A percentile compares a stretch with the other conserved stretches of the same genome.
These are phyloP conservation scores for Psilocybe cyanescens DNA, from an alignment of 768 basidiomycete species.

Conservation along the genomic window DNA sequence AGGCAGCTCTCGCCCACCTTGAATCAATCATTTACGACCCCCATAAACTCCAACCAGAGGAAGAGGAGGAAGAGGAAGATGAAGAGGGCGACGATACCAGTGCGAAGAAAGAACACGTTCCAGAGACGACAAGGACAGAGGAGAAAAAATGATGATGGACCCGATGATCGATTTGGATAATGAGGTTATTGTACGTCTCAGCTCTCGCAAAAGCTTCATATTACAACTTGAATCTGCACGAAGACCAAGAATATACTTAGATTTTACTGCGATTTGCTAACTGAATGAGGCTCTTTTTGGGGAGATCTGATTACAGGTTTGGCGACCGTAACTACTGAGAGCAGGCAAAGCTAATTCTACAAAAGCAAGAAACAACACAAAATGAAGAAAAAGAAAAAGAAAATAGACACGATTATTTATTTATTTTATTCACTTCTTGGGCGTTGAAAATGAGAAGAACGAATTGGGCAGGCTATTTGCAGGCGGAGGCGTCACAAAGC, in stretches of 20 bases:
- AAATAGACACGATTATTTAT: background rate
- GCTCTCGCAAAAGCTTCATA: too few species aligned
- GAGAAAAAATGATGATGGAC: too few species aligned
- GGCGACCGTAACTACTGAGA: too few species aligned
- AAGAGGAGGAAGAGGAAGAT: constrained; percentile 14
- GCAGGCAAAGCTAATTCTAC: background rate
- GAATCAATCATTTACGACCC: constrained; percentile 81
- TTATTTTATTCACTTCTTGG: background rate
- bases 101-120: too few species aligned
- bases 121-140: too few species aligned
- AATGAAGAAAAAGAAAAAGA: background rate
- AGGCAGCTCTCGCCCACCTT: constrained; percentile 84
- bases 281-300: too few species aligned
- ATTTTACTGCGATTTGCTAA: too few species aligned
- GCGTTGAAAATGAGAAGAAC: constrained; percentile 20
- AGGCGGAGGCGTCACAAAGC: constrained; percentile 34
- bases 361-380: background rate
- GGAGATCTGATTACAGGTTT: too few species aligned
- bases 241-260: too few species aligned
- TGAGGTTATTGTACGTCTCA: too few species aligned
- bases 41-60: constrained; percentile 21
- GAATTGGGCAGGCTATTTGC: constrained; percentile 15
- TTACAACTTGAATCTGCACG: too few species aligned
- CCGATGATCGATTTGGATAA: too few species aligned
- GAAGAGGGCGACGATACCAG: background rate